Evolutionary conservation across 2,329 filamentous ascomycete genomes (phyloP).

Genomic region (Calonectria pseudoturangicola): DNA sequence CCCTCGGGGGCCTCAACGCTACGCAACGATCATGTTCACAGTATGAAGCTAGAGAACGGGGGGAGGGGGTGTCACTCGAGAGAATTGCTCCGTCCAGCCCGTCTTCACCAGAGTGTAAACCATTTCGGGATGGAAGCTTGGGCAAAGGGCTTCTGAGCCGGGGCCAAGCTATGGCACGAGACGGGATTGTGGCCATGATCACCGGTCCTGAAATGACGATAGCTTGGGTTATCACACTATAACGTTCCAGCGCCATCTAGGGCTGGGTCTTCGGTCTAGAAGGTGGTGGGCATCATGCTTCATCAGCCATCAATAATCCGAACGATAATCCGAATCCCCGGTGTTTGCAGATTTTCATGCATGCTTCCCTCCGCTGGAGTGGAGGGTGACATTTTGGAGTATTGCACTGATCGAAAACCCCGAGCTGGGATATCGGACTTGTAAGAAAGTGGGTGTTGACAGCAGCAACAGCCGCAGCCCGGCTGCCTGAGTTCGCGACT

Average conservation of each 20-base stretch:
- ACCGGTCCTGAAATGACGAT: constrained; percentile 39
- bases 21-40: constrained; percentile 38
- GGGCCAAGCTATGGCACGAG: constrained; percentile 46
- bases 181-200: constrained; percentile 38
- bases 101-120: constrained; percentile 44
- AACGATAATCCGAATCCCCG: constrained; percentile 37
- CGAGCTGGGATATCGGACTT: constrained; percentile 35
- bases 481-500: constrained; percentile 35
- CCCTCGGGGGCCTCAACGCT: constrained; percentile 35
- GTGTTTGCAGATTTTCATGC: constrained; percentile 40
- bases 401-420: constrained; percentile 25
- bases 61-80: constrained; percentile 37
- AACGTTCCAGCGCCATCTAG: constrained; percentile 36
- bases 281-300: constrained; percentile 34
- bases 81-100: constrained; percentile 42
- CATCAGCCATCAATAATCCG: constrained; percentile 35
- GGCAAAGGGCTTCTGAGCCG: constrained; percentile 40
- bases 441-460: constrained; percentile 36
- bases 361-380: constrained; percentile 27
- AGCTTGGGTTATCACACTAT: constrained; percentile 40
- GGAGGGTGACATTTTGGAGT: constrained; percentile 41
- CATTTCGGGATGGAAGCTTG: constrained; percentile 32
- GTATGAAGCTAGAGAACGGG: constrained; percentile 34
- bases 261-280: constrained; percentile 42
- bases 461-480: constrained; percentile 12